A percentile compares a stretch with the other conserved stretches of the same genome.
phyloP scores from a whole-genome alignment of 1,139 yeast species.

The Hyphopichia pseudoburtonii region DNA sequence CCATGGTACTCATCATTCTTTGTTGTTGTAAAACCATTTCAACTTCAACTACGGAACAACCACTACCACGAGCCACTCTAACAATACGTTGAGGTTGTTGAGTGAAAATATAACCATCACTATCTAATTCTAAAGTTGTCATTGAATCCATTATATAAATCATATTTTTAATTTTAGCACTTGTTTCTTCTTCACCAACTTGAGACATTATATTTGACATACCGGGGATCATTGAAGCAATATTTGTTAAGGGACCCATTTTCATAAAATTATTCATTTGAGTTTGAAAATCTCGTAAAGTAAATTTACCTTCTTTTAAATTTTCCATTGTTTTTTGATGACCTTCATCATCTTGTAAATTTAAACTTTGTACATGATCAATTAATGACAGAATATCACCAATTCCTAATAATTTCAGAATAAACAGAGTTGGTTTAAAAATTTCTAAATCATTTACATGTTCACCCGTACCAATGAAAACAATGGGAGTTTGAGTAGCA shows the following conservation, averaged over 20 bases:
- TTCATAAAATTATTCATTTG: constrained; percentile 95
- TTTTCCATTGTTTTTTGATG: constrained; percentile 92
- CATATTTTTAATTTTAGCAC: constrained; percentile 80
- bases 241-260: constrained; percentile 93
- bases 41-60: constrained; percentile 89
- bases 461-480: constrained; percentile 97
- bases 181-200: constrained; percentile 89
- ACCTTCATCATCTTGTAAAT: constrained; percentile 63
- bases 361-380: constrained; percentile 89
- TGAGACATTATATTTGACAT: constrained; percentile 81
- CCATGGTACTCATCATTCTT: constrained; percentile 94
- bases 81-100: constrained; percentile 84
- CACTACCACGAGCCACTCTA: constrained; percentile 95
- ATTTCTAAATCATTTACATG: constrained; percentile 92
- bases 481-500: constrained; percentile 94
- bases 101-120: constrained; percentile 81
- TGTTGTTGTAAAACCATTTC: constrained; percentile 92
- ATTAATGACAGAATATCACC: constrained; percentile 93
- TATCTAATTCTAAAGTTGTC: constrained; percentile 88
- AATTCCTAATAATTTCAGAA: constrained; percentile 87
- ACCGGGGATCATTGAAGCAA: constrained; percentile 97
- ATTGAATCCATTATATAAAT: constrained; percentile 93
- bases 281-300: constrained; percentile 86
- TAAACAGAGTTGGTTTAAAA: constrained; percentile 85
- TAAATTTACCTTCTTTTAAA: constrained; percentile 92